These are phyloP conservation scores for Cairneyella variabilis DNA, from an alignment of 495 filamentous ascomycete genomes.

Conservation along the genomic window DNA sequence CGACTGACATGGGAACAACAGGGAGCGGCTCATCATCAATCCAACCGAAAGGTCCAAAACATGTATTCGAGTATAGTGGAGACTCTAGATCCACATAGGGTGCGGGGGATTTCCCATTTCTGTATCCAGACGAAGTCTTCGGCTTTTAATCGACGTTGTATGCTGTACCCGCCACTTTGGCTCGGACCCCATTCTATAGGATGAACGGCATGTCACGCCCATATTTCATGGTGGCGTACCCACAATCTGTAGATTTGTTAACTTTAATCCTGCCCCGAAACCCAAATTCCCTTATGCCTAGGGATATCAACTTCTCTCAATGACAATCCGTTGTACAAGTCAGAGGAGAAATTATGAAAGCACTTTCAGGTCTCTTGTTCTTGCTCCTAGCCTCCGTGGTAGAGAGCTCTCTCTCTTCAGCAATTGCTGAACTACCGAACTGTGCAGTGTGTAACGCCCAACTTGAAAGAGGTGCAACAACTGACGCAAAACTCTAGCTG, in stretches of 20 bases:
- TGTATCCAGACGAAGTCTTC: too few species aligned
- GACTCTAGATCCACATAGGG: neutral
- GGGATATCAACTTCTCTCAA: neutral
- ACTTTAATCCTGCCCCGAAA: neutral
- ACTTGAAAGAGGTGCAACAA: neutral
- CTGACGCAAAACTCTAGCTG: constrained; percentile 11
- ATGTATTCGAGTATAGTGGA: neutral
- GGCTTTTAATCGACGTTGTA: too few species aligned
- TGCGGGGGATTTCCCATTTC: neutral
- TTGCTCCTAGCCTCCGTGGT: neutral
- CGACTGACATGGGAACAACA: neutral
- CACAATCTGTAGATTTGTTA: neutral
- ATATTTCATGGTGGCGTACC: neutral
- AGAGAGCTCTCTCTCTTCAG: neutral
- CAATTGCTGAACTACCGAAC: constrained; percentile 2
- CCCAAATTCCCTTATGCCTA: neutral
- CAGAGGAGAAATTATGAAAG: neutral
- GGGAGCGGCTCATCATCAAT: neutral
- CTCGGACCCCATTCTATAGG: neutral
- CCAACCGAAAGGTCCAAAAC: neutral
- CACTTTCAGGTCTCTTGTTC: neutral
- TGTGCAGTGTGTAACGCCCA: constrained; percentile 1
- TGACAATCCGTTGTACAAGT: neutral
- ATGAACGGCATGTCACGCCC: neutral
- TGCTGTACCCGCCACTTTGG: neutral